Base-by-base conservation (phyloP, 352 stramenopile genomes). In the Pythium aphanidermatum region DNA sequence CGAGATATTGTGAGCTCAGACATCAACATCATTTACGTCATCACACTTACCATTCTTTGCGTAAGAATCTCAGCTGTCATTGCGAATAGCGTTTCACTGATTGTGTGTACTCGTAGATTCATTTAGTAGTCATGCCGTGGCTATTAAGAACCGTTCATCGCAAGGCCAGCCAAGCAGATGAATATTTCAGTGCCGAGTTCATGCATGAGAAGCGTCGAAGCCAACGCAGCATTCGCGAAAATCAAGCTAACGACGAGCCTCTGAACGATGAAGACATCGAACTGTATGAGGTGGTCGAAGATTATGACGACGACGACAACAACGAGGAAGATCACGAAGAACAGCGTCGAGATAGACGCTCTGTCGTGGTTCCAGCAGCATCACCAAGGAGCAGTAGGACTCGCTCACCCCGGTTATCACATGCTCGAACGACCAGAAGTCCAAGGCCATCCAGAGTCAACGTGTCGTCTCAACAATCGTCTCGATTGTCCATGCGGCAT, bases 141-240 rank as follows among this genome's bases (percentile, higher is more conserved):
- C 44, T 88, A 10, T 49, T 88, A 14, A 60, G 73, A 26, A 88
- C 75, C 13, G 70, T 88, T 25, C 70, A 88, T 19, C 67, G 71
- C 11, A 88, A 88, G 26, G 70, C 64, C 0, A 84, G 60, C 0
- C 73, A 88, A 27, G 75, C 75, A 11, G 70, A 88, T 24, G 62
- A 81, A 34, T 82, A 82, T 54, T 88, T 78, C 41, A 64, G 72
- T 7, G 72, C 72, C 5, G 72, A 87, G 51, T 87, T 87, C 44
- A 63, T 85, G 16, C 63, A 67, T 20, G 23, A 20, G 35, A 50
- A 54, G 52, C 26, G 28, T 13, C 37, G 21, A 19, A 38, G 46
- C 14, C 25, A 31, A 25, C 30, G 16, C 10, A 17, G 36, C 17
- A 16, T 41, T 20, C 20, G 46, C 5, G 24, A 51, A 2, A 17